These are phyloP conservation scores for Persicaria maculosa DNA, from an alignment of 148 eudicot species.

Conservation along the genomic window DNA sequence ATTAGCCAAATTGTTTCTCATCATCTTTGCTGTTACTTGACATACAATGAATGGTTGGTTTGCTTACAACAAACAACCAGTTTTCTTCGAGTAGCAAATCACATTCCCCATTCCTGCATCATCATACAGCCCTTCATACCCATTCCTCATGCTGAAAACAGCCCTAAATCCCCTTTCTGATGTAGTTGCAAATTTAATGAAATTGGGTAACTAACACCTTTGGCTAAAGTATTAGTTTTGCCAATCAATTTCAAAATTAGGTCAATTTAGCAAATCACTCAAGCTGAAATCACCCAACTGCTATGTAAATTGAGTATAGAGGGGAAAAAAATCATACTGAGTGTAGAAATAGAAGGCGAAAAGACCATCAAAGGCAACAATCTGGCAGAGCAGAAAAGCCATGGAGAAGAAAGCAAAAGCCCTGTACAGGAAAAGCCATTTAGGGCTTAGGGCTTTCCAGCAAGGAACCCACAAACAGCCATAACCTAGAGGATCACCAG, in stretches of 20 bases:
- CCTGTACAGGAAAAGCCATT: constrained; percentile 63
- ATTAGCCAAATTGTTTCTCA: not conserved
- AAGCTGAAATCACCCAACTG: not conserved
- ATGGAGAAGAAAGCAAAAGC: constrained; percentile 44
- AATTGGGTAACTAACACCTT: not conserved
- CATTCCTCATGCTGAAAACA: not conserved
- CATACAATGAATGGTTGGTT: not conserved
- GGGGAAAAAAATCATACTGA: constrained; percentile 37
- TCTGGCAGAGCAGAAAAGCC: constrained; percentile 48
- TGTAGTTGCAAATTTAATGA: not conserved
- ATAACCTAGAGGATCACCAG: not conserved
- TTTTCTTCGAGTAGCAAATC: not conserved
- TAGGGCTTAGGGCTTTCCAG: constrained; percentile 62
- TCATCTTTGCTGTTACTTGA: not conserved
- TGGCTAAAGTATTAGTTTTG: too few relatives aligned
- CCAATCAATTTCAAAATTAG: not conserved
- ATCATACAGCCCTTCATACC: too few relatives aligned
- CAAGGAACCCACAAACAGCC: constrained; percentile 62
- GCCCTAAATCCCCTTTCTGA: not conserved
- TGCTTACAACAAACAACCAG: not conserved
- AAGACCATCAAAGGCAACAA: constrained; percentile 28
- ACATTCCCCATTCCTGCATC: too few relatives aligned
- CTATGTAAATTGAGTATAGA: not conserved
- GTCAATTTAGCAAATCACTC: not conserved
- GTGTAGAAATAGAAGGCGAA: constrained; percentile 82